Conservation (phyloP, 2,329 filamentous ascomycete genomes). For the Fusarium sp. region DNA sequence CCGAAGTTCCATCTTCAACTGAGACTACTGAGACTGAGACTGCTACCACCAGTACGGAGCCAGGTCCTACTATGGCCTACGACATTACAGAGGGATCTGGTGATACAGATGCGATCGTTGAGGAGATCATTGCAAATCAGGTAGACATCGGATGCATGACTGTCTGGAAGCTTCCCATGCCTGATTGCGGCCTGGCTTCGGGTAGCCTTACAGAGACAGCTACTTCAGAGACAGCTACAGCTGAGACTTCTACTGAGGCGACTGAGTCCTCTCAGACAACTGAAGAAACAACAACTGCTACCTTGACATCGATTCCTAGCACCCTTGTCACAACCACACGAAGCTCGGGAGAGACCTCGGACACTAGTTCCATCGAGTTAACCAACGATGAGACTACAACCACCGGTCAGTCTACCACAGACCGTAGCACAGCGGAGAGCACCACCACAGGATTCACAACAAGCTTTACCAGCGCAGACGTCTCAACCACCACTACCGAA, state of each 20-base stretch:
- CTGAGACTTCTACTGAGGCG: not conserved
- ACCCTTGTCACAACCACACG: constrained; percentile 1
- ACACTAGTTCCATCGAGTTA: not conserved
- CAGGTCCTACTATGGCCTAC: not conserved
- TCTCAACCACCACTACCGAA: not conserved
- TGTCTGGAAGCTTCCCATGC: not conserved
- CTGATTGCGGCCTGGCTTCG: not conserved
- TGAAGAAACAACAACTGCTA: constrained; percentile 2
- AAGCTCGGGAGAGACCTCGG: not conserved
- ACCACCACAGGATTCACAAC: not conserved
- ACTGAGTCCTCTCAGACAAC: not conserved
- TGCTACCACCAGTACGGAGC: not conserved
- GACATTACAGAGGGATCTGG: not conserved
- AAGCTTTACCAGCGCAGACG: no score
- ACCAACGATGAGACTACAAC: not conserved
- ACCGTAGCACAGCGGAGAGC: not conserved
- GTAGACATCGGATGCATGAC: not conserved
- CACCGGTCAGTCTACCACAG: not conserved
- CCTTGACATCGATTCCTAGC: not conserved
- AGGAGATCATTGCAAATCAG: not conserved
- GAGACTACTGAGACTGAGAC: not conserved
- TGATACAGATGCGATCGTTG: not conserved
- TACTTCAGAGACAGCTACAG: not conserved
- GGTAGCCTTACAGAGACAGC: not conserved
- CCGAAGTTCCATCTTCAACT: not conserved